Conservation (phyloP, 805 yeast species). For the Starmerella bombi region DNA sequence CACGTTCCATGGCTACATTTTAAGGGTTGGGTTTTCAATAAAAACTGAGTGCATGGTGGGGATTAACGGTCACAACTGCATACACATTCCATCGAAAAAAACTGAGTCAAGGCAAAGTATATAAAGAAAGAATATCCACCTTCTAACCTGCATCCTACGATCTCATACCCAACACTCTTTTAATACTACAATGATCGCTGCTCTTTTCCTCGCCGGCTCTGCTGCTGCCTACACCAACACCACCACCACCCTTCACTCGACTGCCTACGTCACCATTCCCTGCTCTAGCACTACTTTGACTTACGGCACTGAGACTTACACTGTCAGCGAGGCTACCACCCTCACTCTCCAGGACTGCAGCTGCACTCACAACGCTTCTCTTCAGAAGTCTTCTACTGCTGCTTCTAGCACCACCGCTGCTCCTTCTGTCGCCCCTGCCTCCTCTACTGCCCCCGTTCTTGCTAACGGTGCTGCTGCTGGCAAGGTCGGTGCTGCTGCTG, state of each 20-base stretch:
- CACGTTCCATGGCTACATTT: too few relatives aligned
- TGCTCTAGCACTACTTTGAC: conserved; percentile 18
- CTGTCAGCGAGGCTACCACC: conserved; percentile 15
- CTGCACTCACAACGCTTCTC: conserved; percentile 9
- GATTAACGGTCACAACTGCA: too few relatives aligned
- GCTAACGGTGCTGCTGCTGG: conserved; percentile 17
- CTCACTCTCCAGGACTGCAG: conserved; percentile 18
- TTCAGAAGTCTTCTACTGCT: background rate
- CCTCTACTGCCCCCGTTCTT: conserved; percentile 8
- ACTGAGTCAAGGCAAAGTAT: conserved; percentile 7
- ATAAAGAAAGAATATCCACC: background rate
- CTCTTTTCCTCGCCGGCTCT: conserved; percentile 16
- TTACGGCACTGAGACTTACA: conserved; percentile 15
- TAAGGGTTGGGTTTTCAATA: too few relatives aligned
- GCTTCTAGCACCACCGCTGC: conserved; percentile 10
- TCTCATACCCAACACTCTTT: background rate
- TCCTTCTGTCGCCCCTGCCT: conserved; percentile 18
- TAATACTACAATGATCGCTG: conserved; percentile 11
- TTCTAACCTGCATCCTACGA: background rate
- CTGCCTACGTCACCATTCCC: conserved; percentile 15
- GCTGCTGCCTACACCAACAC: conserved; percentile 12
- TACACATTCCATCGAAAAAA: too few relatives aligned
- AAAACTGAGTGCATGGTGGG: too few relatives aligned
- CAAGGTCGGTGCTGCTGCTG: conserved; percentile 19
- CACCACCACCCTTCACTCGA: conserved; percentile 13